A percentile compares a stretch with the other conserved stretches of the same genome.
Evolutionary conservation across 441 rosid species (phyloP).

Genomic region (Bruguiera hainesii): DNA sequence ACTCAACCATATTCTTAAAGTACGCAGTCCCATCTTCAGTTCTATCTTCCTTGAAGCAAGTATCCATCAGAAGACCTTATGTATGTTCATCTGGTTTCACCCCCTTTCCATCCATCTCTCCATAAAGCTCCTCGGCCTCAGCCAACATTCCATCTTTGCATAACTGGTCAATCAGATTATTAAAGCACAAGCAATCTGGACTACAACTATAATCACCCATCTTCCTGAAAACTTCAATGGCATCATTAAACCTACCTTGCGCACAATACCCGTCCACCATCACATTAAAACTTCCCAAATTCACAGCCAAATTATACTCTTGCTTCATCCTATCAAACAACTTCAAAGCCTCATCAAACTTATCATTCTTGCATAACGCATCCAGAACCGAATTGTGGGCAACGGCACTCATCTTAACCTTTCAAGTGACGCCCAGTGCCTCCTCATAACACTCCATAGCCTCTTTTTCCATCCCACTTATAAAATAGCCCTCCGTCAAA

Average conservation of each 20-base stretch:
- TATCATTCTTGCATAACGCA: constrained; percentile 64
- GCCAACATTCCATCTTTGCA: constrained; percentile 59
- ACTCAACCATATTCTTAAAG: constrained; percentile 67
- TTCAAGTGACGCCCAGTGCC: constrained; percentile 45
- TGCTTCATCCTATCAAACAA: constrained; percentile 61
- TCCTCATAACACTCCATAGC: constrained; percentile 72
- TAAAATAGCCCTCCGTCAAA: constrained; percentile 75
- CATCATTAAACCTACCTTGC: constrained; percentile 58
- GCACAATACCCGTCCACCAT: constrained; percentile 78
- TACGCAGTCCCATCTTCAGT: constrained; percentile 78
- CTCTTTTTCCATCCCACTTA: constrained; percentile 67
- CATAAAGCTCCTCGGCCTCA: constrained; percentile 66
- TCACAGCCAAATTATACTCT: constrained; percentile 56
- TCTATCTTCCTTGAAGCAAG: constrained; percentile 59
- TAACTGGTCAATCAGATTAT: constrained; percentile 76
- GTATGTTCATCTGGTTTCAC: constrained; percentile 89
- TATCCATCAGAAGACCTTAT: constrained; percentile 64
- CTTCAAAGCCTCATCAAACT: constrained; percentile 68
- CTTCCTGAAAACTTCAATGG: constrained; percentile 61
- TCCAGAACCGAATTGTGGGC: constrained; percentile 70
- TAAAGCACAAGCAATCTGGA: constrained; percentile 67
- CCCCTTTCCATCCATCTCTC: constrained; percentile 71
- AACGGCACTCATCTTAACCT: constrained; percentile 57
- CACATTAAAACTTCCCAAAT: constrained; percentile 88
- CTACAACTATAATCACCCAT: constrained; percentile 63